Percentiles rank a stretch among this genome's conserved stretches.
These are phyloP conservation scores for Musa balbisiana DNA, from an alignment of 202 grass and related monocot genomes.

Conservation along the genomic window DNA sequence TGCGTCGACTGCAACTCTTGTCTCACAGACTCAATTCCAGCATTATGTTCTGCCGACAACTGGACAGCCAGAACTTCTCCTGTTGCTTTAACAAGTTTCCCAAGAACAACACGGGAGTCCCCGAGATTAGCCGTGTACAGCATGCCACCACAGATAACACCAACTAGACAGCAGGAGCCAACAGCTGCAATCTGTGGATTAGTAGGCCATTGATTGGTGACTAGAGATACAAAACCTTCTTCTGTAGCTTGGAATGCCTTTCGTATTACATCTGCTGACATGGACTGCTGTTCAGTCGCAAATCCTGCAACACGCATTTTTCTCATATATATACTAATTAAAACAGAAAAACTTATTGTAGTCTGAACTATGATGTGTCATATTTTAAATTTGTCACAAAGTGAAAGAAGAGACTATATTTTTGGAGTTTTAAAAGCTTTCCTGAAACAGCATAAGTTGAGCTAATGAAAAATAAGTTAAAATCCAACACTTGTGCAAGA, in stretches of 20 bases:
- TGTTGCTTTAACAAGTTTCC: constrained; percentile 74
- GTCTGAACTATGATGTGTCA: background rate
- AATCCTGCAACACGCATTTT: constrained; percentile 48
- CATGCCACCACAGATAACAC: constrained; percentile 65
- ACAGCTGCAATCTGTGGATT: constrained; percentile 93
- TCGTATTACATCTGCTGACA: constrained; percentile 77
- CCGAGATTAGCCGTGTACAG: constrained; percentile 86
- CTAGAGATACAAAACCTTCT: constrained; percentile 90
- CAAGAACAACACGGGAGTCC: constrained; percentile 85
- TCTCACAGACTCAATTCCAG: constrained; percentile 67
- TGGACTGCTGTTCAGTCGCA: constrained; percentile 60
- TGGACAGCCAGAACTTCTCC: constrained; percentile 87
- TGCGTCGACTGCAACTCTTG: constrained; percentile 87
- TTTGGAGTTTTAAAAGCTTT: background rate
- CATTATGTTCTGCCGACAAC: constrained; percentile 93
- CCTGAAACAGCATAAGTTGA: background rate
- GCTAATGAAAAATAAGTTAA: background rate
- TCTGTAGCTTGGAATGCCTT: constrained; percentile 96
- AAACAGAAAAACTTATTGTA: background rate
- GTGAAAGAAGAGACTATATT: background rate
- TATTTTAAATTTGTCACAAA: background rate
- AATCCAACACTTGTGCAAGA: background rate
- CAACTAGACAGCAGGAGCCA: constrained; percentile 89
- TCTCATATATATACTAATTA: background rate
- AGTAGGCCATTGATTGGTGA: constrained; percentile 69